Conservation (phyloP, 2,329 filamentous ascomycete genomes). For the Elsinoe batatas region DNA sequence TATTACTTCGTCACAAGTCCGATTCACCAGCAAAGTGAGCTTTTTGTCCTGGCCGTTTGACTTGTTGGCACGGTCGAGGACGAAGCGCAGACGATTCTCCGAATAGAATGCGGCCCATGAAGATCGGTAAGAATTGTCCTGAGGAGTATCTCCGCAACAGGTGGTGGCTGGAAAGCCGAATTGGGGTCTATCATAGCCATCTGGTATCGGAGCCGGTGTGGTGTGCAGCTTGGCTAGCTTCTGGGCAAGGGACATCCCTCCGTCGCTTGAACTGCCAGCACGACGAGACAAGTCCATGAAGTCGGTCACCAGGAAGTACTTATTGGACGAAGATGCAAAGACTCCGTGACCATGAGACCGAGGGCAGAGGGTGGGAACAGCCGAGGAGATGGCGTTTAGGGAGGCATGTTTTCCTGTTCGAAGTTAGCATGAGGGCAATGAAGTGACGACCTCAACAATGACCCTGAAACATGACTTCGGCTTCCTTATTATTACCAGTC, state of each 20-base stretch:
- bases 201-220: conserved; percentile 57
- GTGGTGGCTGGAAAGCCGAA: conserved; percentile 82
- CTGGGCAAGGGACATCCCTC: conserved; percentile 52
- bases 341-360: conserved; percentile 62
- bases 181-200: conserved; percentile 48
- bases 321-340: conserved; percentile 39
- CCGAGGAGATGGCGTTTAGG: conserved; percentile 66
- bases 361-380: conserved; percentile 67
- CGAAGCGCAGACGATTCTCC: conserved; percentile 58
- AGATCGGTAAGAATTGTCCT: conserved; percentile 63
- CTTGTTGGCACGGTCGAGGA: conserved; percentile 48
- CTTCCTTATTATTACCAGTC: conserved; percentile 49
- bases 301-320: conserved; percentile 58
- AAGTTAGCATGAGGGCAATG: conserved; percentile 17
- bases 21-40: conserved; percentile 54
- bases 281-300: conserved; percentile 57
- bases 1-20: conserved; percentile 55
- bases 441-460: conserved; percentile 10
- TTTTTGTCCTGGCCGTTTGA: conserved; percentile 56
- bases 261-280: conserved; percentile 18
- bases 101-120: conserved; percentile 85
- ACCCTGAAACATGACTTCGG: conserved; percentile 59
- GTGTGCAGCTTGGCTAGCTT: conserved; percentile 74
- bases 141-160: conserved; percentile 75
- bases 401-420: conserved; percentile 65